Evolutionary conservation across 106 monocot species (phyloP).

Genomic region (Acorus gramineus): DNA sequence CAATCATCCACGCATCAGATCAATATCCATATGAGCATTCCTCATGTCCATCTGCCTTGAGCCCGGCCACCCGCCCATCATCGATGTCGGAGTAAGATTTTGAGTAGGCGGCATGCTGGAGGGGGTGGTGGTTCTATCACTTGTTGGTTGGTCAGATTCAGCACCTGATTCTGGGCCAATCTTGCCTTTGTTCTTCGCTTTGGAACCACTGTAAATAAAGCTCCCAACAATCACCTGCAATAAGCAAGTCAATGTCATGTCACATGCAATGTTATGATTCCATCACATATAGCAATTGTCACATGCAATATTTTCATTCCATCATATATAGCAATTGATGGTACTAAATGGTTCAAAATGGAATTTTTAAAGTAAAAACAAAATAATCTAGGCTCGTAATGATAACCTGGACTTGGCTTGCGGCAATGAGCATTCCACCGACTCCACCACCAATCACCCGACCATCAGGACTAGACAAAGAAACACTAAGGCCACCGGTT

Average conservation of each 20-base stretch:
- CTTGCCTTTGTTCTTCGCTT: slow-evolving; percentile 41
- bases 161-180: slow-evolving; percentile 7
- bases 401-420: slow-evolving; percentile 14
- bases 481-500: slow-evolving; percentile 13
- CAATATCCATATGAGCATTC: slow-evolving; percentile 29
- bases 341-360: too few relatives aligned
- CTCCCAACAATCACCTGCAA: slow-evolving; percentile 80
- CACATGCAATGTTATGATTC: too few relatives aligned
- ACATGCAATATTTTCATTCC: too few relatives aligned
- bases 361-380: too few relatives aligned
- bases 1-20: slow-evolving; percentile 30
- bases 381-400: background rate
- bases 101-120: slow-evolving; percentile 6
- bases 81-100: slow-evolving; percentile 1
- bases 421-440: slow-evolving; percentile 14
- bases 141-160: slow-evolving; percentile 10
- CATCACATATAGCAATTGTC: too few relatives aligned
- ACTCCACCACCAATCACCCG: slow-evolving; percentile 18
- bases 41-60: slow-evolving; percentile 18
- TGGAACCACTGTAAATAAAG: slow-evolving; percentile 50
- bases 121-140: slow-evolving; percentile 8
- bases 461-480: slow-evolving; percentile 17
- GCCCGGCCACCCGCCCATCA: slow-evolving; percentile 28
- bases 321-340: too few relatives aligned
- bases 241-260: background rate